Conservation (phyloP, 1,284 basidiomycete species). For the Cryptococcus neoformans region DNA sequence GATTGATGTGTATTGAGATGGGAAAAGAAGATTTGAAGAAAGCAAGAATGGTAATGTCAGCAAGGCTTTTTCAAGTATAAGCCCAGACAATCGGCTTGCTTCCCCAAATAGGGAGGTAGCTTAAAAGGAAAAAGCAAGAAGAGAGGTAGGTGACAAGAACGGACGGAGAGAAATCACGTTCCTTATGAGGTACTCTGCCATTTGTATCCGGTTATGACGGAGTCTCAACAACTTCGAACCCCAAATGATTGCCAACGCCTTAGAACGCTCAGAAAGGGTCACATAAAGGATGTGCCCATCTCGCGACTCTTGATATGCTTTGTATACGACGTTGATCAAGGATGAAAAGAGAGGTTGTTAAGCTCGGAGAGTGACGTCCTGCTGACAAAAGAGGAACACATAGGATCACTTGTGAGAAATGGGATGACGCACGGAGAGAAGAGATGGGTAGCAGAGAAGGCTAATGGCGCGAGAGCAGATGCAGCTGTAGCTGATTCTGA, state of each 20-base stretch:
- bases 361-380: no score
- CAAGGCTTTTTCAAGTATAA: neutral
- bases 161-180: no score
- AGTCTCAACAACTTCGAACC: no score
- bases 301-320: no score
- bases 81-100: neutral
- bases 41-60: neutral
- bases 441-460: no score
- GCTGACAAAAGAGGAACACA: no score
- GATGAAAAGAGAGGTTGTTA: no score
- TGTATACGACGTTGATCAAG: no score
- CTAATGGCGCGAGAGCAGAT: no score
- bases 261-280: neutral
- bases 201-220: neutral
- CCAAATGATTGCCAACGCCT: neutral
- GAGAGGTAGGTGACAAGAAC: neutral
- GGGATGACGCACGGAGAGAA: no score
- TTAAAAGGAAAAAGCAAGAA: neutral
- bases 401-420: no score
- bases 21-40: neutral
- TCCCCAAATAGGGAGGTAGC: neutral
- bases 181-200: neutral
- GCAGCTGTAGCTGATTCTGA: no score
- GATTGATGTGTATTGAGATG: neutral
- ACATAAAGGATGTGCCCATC: constrained; percentile 49